phyloP scores from a whole-genome alignment of 768 basidiomycete genomes.

The Leccinellum albellum region DNA sequence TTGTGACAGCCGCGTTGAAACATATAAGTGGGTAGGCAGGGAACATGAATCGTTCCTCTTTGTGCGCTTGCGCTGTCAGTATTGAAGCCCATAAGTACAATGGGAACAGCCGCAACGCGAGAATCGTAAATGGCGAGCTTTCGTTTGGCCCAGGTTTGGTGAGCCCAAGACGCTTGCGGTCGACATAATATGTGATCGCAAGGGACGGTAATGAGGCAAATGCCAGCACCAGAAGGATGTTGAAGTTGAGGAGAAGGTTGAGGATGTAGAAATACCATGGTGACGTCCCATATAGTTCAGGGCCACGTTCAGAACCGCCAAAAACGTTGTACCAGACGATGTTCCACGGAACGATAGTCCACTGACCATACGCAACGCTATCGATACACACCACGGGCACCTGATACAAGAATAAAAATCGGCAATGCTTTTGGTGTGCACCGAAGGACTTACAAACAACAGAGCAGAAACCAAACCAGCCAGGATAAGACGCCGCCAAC shows the following conservation, averaged over 20 bases:
- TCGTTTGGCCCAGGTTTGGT: constrained; percentile 46
- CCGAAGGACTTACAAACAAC: constrained; percentile 50
- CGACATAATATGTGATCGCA: constrained; percentile 65
- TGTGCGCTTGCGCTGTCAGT: constrained; percentile 81
- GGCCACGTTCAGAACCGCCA: constrained; percentile 71
- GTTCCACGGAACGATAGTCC: constrained; percentile 85
- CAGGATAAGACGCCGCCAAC: constrained; percentile 55
- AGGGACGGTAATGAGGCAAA: constrained; percentile 78
- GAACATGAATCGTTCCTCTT: constrained; percentile 99
- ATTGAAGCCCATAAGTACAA: constrained; percentile 89
- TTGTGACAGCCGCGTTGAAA: constrained; percentile 88
- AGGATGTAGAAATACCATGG: constrained; percentile 83
- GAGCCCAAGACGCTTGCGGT: constrained; percentile 71
- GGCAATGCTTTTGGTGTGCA: background rate
- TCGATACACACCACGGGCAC: constrained; percentile 82
- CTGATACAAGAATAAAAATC: constrained; percentile 39
- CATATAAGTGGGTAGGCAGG: constrained; percentile 88
- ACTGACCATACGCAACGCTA: constrained; percentile 79
- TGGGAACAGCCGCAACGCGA: constrained; percentile 77
- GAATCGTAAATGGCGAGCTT: constrained; percentile 76
- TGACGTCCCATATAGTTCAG: constrained; percentile 90
- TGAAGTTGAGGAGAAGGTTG: constrained; percentile 94
- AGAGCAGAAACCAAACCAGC: constrained; percentile 55
- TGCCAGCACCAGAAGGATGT: constrained; percentile 77
- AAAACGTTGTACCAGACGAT: constrained; percentile 94